phyloP scores from a whole-genome alignment of 148 eudicot species.

The Silene conica region DNA sequence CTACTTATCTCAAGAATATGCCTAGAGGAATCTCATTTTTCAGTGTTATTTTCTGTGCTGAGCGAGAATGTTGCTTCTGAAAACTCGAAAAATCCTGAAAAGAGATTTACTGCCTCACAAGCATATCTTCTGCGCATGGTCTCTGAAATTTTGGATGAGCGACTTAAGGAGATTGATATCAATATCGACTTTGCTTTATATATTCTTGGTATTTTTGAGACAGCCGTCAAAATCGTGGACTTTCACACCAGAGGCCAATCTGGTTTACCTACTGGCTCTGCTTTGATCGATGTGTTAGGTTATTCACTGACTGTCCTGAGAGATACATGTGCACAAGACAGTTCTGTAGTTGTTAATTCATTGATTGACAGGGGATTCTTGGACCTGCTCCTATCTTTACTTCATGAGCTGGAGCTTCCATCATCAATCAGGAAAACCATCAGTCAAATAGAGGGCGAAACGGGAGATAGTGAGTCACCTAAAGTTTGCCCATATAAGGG shows the following conservation, averaged over 20 bases:
- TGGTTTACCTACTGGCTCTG: conserved; percentile 53
- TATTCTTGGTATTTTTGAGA: conserved; percentile 45
- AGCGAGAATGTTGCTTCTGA: conserved; percentile 11
- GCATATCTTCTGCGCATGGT: conserved; percentile 49
- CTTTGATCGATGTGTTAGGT: conserved; percentile 57
- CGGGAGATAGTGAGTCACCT: conserved; percentile 18
- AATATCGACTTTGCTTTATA: conserved; percentile 38
- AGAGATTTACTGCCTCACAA: conserved; percentile 43
- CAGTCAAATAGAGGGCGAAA: conserved; percentile 31
- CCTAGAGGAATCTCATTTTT: conserved; percentile 46
- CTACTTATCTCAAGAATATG: conserved; percentile 62
- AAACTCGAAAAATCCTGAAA: conserved; percentile 18
- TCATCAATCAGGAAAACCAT: conserved; percentile 57
- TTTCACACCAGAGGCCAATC: conserved; percentile 32
- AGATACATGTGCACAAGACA: conserved; percentile 60
- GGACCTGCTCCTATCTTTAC: conserved; percentile 57
- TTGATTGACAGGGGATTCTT: conserved; percentile 55
- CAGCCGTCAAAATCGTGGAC: conserved; percentile 36
- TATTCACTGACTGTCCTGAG: conserved; percentile 69
- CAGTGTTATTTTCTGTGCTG: conserved; percentile 35
- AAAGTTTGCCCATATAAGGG: conserved; percentile 79
- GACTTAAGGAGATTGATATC: conserved; percentile 40
- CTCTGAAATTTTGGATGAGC: conserved; percentile 59
- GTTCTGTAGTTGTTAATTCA: conserved; percentile 24
- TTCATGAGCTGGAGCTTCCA: conserved; percentile 74